Evolutionary conservation across 2,329 filamentous ascomycete genomes (phyloP), one percentile per base, ranked within the genome.

Genomic region (Fusarium decemcellulare): DNA sequence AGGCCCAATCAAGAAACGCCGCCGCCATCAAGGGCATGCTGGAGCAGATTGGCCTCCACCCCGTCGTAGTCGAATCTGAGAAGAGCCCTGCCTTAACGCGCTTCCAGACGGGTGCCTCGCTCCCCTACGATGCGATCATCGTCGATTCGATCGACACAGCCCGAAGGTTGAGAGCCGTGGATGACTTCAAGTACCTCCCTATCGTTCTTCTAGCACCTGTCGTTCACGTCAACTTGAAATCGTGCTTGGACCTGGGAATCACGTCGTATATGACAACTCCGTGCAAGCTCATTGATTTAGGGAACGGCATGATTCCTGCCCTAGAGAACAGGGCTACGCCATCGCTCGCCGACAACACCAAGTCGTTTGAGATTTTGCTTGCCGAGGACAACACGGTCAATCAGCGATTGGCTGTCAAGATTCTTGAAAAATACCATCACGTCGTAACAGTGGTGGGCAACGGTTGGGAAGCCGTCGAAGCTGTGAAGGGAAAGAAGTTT

Each of bases 201-300:
- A 95, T 99, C 70, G 95, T 99, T 44, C 88, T 98, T 65, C 83
- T 98, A 47, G 96, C 94, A 46, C 94, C 95, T 0, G 86, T 94
- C 37, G 94, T 98, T 12, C 93, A 95, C 65, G 94, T 98, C 72
- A 97, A 91, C 79, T 86, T 99, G 73, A 97, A 97, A 83, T 96
- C 94, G 4, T 96, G 95, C 62, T 84, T 98, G 63, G 96, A 98
- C 78, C 87, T 98, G 69, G 95, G 96, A 68, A 97, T 99, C 72
- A 97, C 95, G n/a, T 98, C 95, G 53, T 98, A 98, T 81, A 98
- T 98, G 94, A 98, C 96, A 2, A 97, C 94, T 15, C 96, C 96
- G 9, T 98, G 96, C 81, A 88, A 95, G 76, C 90, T 95, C 6
- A 97, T 98, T 68, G 96, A 99, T 79, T 85, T 99, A 62, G 95